phyloP scores from a whole-genome alignment of 345 rosid species.

The Noccaea caerulescens region DNA sequence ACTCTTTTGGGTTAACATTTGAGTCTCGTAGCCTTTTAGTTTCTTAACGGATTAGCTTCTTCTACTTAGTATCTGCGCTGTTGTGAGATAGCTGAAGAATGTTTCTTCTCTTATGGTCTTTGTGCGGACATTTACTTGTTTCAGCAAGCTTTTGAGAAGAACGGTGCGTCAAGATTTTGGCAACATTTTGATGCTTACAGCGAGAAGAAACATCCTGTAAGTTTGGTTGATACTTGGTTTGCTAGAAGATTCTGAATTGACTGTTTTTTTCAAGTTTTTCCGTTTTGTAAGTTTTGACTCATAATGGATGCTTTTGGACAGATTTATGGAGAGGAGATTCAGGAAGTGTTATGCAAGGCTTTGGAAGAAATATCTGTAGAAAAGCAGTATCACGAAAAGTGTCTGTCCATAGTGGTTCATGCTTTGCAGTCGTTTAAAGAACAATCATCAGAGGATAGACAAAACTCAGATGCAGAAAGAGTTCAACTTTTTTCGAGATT shows the following conservation, averaged over 20 bases:
- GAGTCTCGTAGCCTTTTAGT: conserved; percentile 3
- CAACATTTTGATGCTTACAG: conserved; percentile 62
- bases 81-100: neutral
- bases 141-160: conserved; percentile 73
- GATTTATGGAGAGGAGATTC: conserved; percentile 61
- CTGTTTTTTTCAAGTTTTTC: neutral
- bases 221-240: conserved; percentile 22
- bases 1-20: neutral
- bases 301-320: conserved; percentile 23
- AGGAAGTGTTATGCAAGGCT: conserved; percentile 64
- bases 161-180: conserved; percentile 68
- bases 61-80: neutral
- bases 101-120: conserved; percentile 7
- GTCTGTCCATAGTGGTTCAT: conserved; percentile 59
- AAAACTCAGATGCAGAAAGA: conserved; percentile 50
- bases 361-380: conserved; percentile 64
- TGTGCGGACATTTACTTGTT: conserved; percentile 7
- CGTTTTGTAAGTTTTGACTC: conserved; percentile 17
- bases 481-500: conserved; percentile 59
- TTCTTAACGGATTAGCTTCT: neutral
- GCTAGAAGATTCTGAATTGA: conserved; percentile 3
- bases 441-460: conserved; percentile 37
- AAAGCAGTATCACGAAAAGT: conserved; percentile 74
- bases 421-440: conserved; percentile 63
- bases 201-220: conserved; percentile 47